phyloP scores from a whole-genome alignment of 2,329 filamentous ascomycete genomes.

The Fusarium fujikuroi region DNA sequence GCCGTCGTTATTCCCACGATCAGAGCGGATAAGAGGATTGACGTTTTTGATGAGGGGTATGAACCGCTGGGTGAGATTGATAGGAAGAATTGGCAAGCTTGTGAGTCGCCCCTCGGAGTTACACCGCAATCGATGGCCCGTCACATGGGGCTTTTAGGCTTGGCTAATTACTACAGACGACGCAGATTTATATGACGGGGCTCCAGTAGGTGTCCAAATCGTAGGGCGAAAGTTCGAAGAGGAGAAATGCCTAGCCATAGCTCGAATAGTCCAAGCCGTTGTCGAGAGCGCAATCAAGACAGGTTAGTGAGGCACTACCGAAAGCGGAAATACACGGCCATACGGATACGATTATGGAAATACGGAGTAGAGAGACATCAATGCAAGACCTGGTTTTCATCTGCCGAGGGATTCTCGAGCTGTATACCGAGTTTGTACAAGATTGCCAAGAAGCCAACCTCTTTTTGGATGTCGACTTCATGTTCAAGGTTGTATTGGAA shows the following conservation, averaged over 20 bases:
- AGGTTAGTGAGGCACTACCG: neutral
- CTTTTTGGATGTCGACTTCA: neutral
- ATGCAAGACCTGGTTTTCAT: neutral
- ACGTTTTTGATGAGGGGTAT: constrained; percentile 53
- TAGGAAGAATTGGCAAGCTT: constrained; percentile 56
- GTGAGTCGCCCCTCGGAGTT: constrained; percentile 48
- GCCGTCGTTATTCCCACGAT: constrained; percentile 66
- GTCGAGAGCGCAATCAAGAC: neutral
- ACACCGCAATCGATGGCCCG: neutral
- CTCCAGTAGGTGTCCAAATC: constrained; percentile 29
- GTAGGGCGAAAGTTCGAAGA: constrained; percentile 31
- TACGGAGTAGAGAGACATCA: neutral
- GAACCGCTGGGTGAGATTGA: constrained; percentile 56
- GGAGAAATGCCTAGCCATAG: constrained; percentile 26
- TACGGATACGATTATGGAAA: neutral
- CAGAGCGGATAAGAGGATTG: constrained; percentile 60
- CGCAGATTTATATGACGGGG: constrained; percentile 5
- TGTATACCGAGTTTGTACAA: neutral
- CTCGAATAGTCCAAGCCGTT: neutral
- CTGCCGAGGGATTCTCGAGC: neutral
- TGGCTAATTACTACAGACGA: constrained; percentile 2
- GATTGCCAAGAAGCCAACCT: neutral
- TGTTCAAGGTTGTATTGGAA: neutral
- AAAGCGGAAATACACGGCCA: neutral
- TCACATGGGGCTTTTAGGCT: too few species aligned